Conservation (phyloP, 1,284 basidiomycete species). For the Moesziomyces antarcticus region DNA sequence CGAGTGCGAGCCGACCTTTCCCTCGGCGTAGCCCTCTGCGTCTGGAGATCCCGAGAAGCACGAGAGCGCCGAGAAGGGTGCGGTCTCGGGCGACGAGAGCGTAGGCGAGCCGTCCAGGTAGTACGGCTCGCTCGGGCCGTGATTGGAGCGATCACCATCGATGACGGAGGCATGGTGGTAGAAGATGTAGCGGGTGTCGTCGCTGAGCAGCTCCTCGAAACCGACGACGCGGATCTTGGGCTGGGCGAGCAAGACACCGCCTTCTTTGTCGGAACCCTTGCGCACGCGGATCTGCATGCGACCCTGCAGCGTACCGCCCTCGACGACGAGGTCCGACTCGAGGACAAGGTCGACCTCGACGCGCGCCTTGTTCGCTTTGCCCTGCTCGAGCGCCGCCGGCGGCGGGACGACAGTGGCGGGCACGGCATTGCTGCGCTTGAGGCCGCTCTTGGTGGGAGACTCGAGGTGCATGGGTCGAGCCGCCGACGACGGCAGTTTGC, state of each 20-base stretch:
- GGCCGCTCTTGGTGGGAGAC: constrained; percentile 7
- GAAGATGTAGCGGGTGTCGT: constrained; percentile 80
- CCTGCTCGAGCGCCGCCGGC: constrained; percentile 58
- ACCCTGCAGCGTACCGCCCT: constrained; percentile 82
- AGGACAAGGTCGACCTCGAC: constrained; percentile 86
- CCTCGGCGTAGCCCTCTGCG: constrained; percentile 76
- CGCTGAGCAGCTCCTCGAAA: constrained; percentile 79
- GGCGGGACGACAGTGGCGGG: constrained; percentile 21
- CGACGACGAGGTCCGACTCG: constrained; percentile 81
- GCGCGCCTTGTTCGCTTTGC: constrained; percentile 72
- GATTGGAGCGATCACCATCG: constrained; percentile 55
- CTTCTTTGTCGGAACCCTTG: constrained; percentile 72
- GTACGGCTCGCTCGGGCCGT: constrained; percentile 62
- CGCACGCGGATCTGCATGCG: constrained; percentile 78
- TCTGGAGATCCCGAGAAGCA: constrained; percentile 71
- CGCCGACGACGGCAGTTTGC: constrained; percentile 39
- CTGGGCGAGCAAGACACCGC: constrained; percentile 75
- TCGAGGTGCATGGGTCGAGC: constrained; percentile 16
- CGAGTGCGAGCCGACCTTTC: constrained; percentile 74
- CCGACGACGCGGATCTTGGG: constrained; percentile 88
- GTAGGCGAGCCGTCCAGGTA: constrained; percentile 61
- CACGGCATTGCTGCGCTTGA: constrained; percentile 33
- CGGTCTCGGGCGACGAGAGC: constrained; percentile 69
- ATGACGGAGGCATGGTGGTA: constrained; percentile 81
- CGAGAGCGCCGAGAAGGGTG: constrained; percentile 71